Conservation (phyloP, 768 basidiomycete genomes). For the Multifurca ochricompacta region DNA sequence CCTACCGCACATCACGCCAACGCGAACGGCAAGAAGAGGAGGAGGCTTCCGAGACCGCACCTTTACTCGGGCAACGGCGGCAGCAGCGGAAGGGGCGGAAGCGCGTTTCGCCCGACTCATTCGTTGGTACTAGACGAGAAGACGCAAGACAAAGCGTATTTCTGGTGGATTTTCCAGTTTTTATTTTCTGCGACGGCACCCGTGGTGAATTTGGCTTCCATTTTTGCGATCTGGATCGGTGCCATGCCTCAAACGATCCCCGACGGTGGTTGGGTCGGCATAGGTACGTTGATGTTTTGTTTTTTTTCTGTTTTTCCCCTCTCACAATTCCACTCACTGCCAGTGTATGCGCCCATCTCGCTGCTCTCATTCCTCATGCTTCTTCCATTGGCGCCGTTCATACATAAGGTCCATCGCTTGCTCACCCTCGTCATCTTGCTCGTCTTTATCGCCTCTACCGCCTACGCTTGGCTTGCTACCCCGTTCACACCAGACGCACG, state of each 20-base stretch:
- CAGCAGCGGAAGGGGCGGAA: too few relatives aligned
- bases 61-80: too few relatives aligned
- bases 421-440: slow-evolving; percentile 32
- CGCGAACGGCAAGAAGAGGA: slow-evolving; percentile 12
- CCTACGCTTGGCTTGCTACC: slow-evolving; percentile 40
- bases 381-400: slow-evolving; percentile 59
- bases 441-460: slow-evolving; percentile 33
- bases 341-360: slow-evolving; percentile 46
- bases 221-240: slow-evolving; percentile 35
- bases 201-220: slow-evolving; percentile 42
- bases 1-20: neutral
- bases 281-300: slow-evolving; percentile 37
- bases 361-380: slow-evolving; percentile 43
- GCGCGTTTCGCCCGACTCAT: neutral
- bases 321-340: neutral
- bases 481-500: slow-evolving; percentile 57
- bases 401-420: slow-evolving; percentile 39
- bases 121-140: slow-evolving; percentile 1
- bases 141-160: slow-evolving; percentile 25
- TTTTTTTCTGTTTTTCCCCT: too few relatives aligned
- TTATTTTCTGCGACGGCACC: slow-evolving; percentile 46
- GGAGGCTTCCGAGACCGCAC: slow-evolving; percentile 15
- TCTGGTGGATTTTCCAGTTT: slow-evolving; percentile 56
- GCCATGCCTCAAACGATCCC: slow-evolving; percentile 49
- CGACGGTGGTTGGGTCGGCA: slow-evolving; percentile 48